Evolutionary conservation across 495 filamentous ascomycete species (phyloP).

Genomic region (Terfezia claveryi): DNA sequence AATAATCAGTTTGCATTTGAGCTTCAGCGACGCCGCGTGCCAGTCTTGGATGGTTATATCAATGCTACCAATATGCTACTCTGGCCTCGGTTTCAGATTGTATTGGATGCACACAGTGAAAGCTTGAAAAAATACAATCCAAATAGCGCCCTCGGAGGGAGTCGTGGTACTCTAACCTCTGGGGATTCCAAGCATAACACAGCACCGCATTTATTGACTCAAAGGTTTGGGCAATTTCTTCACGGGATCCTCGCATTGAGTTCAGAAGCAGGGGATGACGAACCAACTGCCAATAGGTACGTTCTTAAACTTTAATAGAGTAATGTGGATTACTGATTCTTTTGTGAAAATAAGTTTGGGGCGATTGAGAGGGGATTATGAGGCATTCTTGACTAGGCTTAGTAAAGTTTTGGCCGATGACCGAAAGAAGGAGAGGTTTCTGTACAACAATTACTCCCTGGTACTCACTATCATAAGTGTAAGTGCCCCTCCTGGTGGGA

Average conservation of each 20-base stretch:
- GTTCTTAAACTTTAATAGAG: background rate
- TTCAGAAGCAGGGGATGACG: conserved; percentile 73
- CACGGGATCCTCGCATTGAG: conserved; percentile 65
- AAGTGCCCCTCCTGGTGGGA: background rate
- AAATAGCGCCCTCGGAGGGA: conserved; percentile 29
- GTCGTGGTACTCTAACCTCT: conserved; percentile 30
- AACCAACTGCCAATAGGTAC: conserved; percentile 19
- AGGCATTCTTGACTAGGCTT: conserved; percentile 48
- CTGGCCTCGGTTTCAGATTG: conserved; percentile 83
- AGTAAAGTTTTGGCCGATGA: conserved; percentile 28
- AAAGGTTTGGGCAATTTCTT: conserved; percentile 75
- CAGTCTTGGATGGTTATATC: conserved; percentile 71
- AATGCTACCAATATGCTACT: conserved; percentile 89
- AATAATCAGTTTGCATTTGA: conserved; percentile 88
- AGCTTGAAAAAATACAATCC: conserved; percentile 38
- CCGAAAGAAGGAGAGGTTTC: conserved; percentile 63
- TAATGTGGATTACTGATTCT: background rate
- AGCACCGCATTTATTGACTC: conserved; percentile 76
- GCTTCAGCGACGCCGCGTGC: conserved; percentile 72
- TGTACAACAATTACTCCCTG: conserved; percentile 86
- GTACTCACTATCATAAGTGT: conserved; percentile 46
- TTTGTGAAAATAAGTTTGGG: conserved; percentile 22
- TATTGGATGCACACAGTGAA: conserved; percentile 84
- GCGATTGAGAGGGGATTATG: conserved; percentile 53
- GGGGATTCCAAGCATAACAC: conserved; percentile 45